Evolutionary conservation across 1,139 yeast species (phyloP), one percentile per base, ranked within the genome.

Genomic region (Sugiyamaella novakii): DNA sequence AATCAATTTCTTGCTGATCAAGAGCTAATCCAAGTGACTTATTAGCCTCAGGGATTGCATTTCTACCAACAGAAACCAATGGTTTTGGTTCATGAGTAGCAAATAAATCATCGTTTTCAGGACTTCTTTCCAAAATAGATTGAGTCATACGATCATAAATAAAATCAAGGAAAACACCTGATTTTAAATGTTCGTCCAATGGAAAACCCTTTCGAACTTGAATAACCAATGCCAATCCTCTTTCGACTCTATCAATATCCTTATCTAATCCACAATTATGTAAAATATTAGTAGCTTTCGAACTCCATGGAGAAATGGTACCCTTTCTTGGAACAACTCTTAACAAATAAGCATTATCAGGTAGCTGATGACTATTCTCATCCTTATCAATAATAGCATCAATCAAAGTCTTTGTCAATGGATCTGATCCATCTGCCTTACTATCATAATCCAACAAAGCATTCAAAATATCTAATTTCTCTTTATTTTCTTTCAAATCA

Each of bases 281-380:
- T 45, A 94, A 80, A 59, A 94, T 94, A 69, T 92, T 92, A 40
- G 98, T 91, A 30, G 99, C 99, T 72, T 94, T 94, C 14, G 98
- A 91, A 14, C 97, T 88, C 99, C 99, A 94, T 28, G 98, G 98
- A 21, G 98, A 91, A 58, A 92, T 89, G 19, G 98, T 92, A 53
- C 98, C 98, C 7, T 92, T 76, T 68, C 98, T 81, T 41, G 99
- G 98, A 51, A 91, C 76, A 49, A 94, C 77, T 66, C 95, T 78
- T 47, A 92, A 71, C 59, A 89, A 72, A 55, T 80, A 78, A 30
- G 80, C 70, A 63, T 83, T 80, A 14, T 73, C 70, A 34, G 74
- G 81, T 49, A 78, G 65, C 15, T 63, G 54, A 1, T 60, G 46
- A 36, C 56, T 51, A 29, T 55, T 58, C 24, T 55, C 54, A 38